Base-by-base conservation (phyloP, 208 protist genomes). In the Acanthamoeba sp. region DNA sequence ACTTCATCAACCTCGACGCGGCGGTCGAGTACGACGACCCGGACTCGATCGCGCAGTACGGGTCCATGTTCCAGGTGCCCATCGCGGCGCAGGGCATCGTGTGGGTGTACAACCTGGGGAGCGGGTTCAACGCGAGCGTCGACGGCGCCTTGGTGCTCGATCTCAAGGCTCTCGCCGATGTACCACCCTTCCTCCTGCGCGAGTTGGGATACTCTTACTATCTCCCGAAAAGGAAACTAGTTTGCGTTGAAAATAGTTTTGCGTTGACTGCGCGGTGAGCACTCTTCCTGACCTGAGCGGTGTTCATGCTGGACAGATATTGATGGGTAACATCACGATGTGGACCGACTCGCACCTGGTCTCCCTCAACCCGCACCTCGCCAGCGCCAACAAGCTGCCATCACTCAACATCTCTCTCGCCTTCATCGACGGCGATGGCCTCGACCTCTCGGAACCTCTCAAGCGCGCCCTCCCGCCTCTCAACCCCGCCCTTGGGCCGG, bases 1-100 rank as follows among this genome's bases (percentile, higher is more conserved):
- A 69, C 59, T 69, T 69, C 59, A 69, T 69, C 59, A 69, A 69
- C 59, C 59, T 69, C 59, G 27, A 69, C 59, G 9, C 59, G n/a
- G n/a, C 59, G 0, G 59, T 69, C 4, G 9, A 69, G n/a, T 12
- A 0, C 10, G 34, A 14, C 27, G 59, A 69, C 59, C n/a, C 59
- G 12, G 59, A 69, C 59, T 69, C 59, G 2, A 34, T 69, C n/a
- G 59, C 29, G n/a, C 59, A 69, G 59, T 69, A 69, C 59, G 59
- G 59, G 5, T 36, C n/a, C 59, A 29, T 69, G 59, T 69, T 69
- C 59, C 59, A 69, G 59, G 59, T 69, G 59, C 59, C 59, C 0
- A 69, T 69, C 59, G 22, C 59, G 5, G 59, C 59, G n/a, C 59
- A 69, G 59, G 59, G 59, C 59, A 5, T 69, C n/a, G 59, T 14